Conservation (phyloP, 306 rosid species). For the Gillenia trifoliata region DNA sequence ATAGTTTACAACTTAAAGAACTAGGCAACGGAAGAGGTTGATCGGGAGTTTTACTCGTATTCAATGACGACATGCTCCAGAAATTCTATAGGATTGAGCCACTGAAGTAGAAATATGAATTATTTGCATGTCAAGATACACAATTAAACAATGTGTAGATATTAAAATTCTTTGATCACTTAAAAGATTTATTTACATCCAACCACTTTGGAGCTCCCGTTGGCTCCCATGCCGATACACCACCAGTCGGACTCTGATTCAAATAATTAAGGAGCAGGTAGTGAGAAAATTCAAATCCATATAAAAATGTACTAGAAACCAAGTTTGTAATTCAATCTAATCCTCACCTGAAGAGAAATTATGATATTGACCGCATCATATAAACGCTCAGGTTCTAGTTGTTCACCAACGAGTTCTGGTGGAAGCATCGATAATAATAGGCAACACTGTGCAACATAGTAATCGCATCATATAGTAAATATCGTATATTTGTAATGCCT, state of each 20-base stretch:
- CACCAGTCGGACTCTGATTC: slow-evolving; percentile 72
- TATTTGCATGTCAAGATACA: background rate
- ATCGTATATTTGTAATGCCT: no score
- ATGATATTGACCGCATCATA: slow-evolving; percentile 60
- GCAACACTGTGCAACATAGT: slow-evolving; percentile 43
- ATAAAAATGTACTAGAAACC: no score
- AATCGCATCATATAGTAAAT: no score
- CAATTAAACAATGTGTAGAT: no score
- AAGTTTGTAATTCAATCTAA: no score
- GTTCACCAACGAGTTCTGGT: slow-evolving; percentile 60
- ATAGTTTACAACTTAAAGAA: no score
- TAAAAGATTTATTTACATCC: slow-evolving; percentile 10
- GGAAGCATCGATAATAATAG: slow-evolving; percentile 54
- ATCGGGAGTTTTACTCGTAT: slow-evolving; percentile 21
- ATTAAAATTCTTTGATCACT: no score
- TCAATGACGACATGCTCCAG: slow-evolving; percentile 36
- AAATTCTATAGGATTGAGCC: slow-evolving; percentile 43
- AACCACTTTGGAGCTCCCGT: slow-evolving; percentile 28
- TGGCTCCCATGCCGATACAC: slow-evolving; percentile 55
- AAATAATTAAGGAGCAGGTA: no score
- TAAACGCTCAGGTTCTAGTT: slow-evolving; percentile 48
- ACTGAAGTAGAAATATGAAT: background rate
- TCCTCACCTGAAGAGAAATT: slow-evolving; percentile 17
- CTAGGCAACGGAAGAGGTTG: no score
- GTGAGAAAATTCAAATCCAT: no score